Percentiles rank a stretch among this genome's conserved stretches.
phyloP scores from a whole-genome alignment of 371 early-diverging fungal genomes.

The Lichtheimia ramosa region DNA sequence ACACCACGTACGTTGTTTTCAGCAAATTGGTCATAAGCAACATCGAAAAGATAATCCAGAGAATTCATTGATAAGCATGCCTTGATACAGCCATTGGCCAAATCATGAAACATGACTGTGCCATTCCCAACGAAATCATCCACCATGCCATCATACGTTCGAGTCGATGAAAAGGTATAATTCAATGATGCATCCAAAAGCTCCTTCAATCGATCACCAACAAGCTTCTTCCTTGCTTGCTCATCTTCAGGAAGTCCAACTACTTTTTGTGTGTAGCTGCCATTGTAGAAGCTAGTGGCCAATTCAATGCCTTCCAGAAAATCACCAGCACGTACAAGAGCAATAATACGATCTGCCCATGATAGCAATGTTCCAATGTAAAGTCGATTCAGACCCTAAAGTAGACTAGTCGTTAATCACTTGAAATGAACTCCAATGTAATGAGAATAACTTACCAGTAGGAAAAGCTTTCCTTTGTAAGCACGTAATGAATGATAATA shows the following conservation, averaged over 20 bases:
- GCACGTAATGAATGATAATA: slow-evolving; percentile 68
- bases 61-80: slow-evolving; percentile 70
- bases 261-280: slow-evolving; percentile 59
- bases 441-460: slow-evolving; percentile 16
- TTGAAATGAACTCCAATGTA: too few species aligned
- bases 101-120: slow-evolving; percentile 48
- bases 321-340: slow-evolving; percentile 70
- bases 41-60: slow-evolving; percentile 70
- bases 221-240: slow-evolving; percentile 51
- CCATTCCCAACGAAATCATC: slow-evolving; percentile 48
- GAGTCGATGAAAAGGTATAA: slow-evolving; percentile 62
- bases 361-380: slow-evolving; percentile 68
- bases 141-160: slow-evolving; percentile 41
- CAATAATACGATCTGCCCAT: slow-evolving; percentile 78
- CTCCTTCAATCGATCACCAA: slow-evolving; percentile 69
- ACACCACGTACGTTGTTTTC: slow-evolving; percentile 57
- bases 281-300: slow-evolving; percentile 68
- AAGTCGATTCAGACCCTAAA: slow-evolving; percentile 65
- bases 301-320: slow-evolving; percentile 71
- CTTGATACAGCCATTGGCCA: slow-evolving; percentile 65
- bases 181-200: slow-evolving; percentile 67
- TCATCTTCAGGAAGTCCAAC: slow-evolving; percentile 75
- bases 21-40: slow-evolving; percentile 71
- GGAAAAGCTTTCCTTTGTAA: slow-evolving; percentile 53
- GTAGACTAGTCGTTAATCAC: background rate